phyloP scores from a whole-genome alignment of 2,329 filamentous ascomycete species.

The Neonectria neomacrospora region DNA sequence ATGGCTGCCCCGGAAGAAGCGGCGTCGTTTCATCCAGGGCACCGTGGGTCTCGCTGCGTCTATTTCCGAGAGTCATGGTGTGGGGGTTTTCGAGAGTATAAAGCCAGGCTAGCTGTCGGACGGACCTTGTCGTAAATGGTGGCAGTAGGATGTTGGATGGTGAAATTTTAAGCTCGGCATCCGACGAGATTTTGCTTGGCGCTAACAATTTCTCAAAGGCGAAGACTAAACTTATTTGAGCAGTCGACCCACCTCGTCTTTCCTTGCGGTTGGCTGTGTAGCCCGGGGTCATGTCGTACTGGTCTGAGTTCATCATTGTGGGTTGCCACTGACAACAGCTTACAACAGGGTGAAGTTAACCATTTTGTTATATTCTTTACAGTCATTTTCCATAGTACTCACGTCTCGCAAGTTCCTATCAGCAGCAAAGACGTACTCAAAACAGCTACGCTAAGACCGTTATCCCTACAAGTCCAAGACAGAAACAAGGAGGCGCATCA shows the following conservation, averaged over 20 bases:
- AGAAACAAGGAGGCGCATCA: too few species aligned
- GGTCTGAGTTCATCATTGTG: too few species aligned
- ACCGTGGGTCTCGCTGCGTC: background rate
- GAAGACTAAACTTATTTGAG: background rate
- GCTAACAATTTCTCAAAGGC: background rate
- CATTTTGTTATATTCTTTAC: too few species aligned
- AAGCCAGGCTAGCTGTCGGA: background rate
- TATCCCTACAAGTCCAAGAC: too few species aligned
- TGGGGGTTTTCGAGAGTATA: background rate
- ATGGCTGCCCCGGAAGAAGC: constrained; percentile 14
- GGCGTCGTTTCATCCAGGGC: constrained; percentile 26
- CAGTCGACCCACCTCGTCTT: background rate
- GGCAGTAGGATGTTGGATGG: background rate
- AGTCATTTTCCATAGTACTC: too few species aligned
- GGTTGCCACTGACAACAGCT: too few species aligned
- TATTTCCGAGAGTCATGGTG: background rate
- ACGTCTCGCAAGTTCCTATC: too few species aligned
- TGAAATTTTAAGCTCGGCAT: background rate
- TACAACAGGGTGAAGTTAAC: too few species aligned
- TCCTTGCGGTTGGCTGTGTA: background rate
- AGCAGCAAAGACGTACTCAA: too few species aligned
- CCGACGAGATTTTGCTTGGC: background rate
- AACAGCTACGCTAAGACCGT: too few species aligned
- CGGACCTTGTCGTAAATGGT: background rate
- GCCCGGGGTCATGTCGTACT: too few species aligned